Evolutionary conservation across 768 basidiomycete species (phyloP), one percentile per base, ranked within the genome.

Genomic region (Saitozyma sp.): DNA sequence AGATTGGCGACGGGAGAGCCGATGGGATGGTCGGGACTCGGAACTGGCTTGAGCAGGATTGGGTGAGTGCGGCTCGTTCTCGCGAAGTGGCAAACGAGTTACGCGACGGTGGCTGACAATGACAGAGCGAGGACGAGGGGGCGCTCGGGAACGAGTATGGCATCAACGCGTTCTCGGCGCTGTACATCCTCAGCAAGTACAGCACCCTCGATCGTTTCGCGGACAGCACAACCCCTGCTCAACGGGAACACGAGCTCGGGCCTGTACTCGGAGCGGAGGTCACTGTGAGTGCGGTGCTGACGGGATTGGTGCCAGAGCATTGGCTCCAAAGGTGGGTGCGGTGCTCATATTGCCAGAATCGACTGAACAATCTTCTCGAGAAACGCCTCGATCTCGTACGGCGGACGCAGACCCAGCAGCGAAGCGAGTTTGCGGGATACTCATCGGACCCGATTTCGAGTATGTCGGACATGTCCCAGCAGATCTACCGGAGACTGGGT

Each of bases 81-180:
- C n/a, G n/a, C 13, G 13, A 17, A 46, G 45, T 46, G 45, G 45
- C 45, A 46, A 13, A 17, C 45, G 45, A 6, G 11, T 29, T 5
- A 29, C 2, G 29, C 2, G 29, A 29, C 29, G 29, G 13, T 2
- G 45, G n/a, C 45, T 46, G 45, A 46, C 45, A 17, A 13, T 46
- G 11, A 3, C n/a, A 46, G 45, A 17, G n/a, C 45, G n/a, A 46
- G 45, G 50, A 54, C 19, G 60, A 49, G 42, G n/a, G 46, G n/a
- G 13, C 54, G 7, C 19, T 67, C 16, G 45, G 43, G 37, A 19
- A n/a, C 29, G 42, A 55, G 3, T 61, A 55, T 37, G 57, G 54
- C 5, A 39, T 67, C 2, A 68, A 68, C 45, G 49, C 61, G 29
- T 64, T 62, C 49, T 54, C 59, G 17, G 63, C 63, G 6, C 43